Evolutionary conservation across 768 basidiomycete genomes (phyloP).

Genomic region (Pisolithus orientalis): DNA sequence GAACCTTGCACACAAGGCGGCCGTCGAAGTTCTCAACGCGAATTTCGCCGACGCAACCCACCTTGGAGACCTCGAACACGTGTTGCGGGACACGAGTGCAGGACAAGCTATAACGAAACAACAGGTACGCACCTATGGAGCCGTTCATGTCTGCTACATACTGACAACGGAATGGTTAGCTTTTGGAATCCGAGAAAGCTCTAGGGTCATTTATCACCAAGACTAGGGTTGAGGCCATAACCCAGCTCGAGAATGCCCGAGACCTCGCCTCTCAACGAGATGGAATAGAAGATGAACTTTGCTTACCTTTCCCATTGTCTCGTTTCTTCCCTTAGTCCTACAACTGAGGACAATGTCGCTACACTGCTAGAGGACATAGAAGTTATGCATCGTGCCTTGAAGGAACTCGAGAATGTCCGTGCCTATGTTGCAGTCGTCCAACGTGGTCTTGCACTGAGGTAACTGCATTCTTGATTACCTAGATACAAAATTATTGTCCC

Average conservation of each 20-base stretch:
- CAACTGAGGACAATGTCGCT: constrained; percentile 40
- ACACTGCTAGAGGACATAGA: constrained; percentile 83
- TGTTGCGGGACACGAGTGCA: constrained; percentile 38
- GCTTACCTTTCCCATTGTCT: constrained; percentile 60
- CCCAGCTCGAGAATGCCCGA: constrained; percentile 58
- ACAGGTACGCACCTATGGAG: constrained; percentile 35
- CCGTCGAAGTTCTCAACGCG: constrained; percentile 36
- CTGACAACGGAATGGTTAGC: constrained; percentile 41
- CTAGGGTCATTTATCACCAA: constrained; percentile 42
- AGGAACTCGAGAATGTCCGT: constrained; percentile 70
- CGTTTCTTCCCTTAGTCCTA: constrained; percentile 42
- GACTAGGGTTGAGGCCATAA: constrained; percentile 41
- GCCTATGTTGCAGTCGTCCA: constrained; percentile 73
- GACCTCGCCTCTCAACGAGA: constrained; percentile 73
- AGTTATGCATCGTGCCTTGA: constrained; percentile 66
- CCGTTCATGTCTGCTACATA: constrained; percentile 4
- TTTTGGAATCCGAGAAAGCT: constrained; percentile 43
- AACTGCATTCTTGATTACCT: constrained; percentile 11
- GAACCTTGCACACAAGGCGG: constrained; percentile 28
- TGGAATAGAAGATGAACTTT: constrained; percentile 75
- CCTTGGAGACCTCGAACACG: constrained; percentile 40
- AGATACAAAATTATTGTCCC: background rate
- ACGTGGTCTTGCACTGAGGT: constrained; percentile 70
- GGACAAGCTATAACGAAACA: constrained; percentile 35
- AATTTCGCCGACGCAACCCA: constrained; percentile 44